Evolutionary conservation across 1,284 basidiomycete genomes (phyloP).

Genomic region (Cryptococcus neoformans): DNA sequence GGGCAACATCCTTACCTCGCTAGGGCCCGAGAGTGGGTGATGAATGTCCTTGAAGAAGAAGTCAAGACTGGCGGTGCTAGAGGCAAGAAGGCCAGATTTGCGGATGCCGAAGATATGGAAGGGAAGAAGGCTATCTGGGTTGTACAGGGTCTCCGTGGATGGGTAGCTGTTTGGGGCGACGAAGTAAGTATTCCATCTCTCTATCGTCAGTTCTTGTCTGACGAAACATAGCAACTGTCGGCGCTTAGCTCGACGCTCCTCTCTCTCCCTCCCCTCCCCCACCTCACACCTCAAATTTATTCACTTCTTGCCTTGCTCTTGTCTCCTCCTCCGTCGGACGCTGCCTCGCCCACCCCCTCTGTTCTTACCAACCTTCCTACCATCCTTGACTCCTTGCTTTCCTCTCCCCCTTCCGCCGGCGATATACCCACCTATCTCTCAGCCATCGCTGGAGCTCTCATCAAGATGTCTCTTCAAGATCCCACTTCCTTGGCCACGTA

Average conservation of each 20-base stretch:
- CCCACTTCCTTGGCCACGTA: slow-evolving; percentile 47
- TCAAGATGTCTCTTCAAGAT: slow-evolving; percentile 47
- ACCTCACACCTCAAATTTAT: slow-evolving; percentile 78
- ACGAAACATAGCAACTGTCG: slow-evolving; percentile 60
- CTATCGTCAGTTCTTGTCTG: background rate
- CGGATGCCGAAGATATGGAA: slow-evolving; percentile 54
- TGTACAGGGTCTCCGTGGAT: slow-evolving; percentile 62
- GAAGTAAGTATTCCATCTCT: slow-evolving; percentile 50
- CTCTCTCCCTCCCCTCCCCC: slow-evolving; percentile 73
- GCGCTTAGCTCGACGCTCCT: slow-evolving; percentile 67
- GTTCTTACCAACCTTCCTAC: slow-evolving; percentile 57
- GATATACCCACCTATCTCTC: slow-evolving; percentile 55
- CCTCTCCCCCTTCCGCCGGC: slow-evolving; percentile 64
- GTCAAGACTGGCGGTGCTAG: slow-evolving; percentile 56
- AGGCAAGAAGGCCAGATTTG: slow-evolving; percentile 62
- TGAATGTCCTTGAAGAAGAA: slow-evolving; percentile 64
- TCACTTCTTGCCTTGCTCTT: slow-evolving; percentile 74
- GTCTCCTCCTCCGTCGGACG: slow-evolving; percentile 48
- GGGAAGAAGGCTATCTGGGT: slow-evolving; percentile 74
- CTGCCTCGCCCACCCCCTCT: slow-evolving; percentile 31
- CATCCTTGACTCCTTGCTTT: slow-evolving; percentile 68
- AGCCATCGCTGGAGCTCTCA: slow-evolving; percentile 54
- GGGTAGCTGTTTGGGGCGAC: slow-evolving; percentile 63
- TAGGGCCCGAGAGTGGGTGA: slow-evolving; percentile 76
- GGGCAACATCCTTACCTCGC: slow-evolving; percentile 72